Evolutionary conservation across 768 basidiomycete genomes (phyloP).

Genomic region (Boletus vermiculosoides): DNA sequence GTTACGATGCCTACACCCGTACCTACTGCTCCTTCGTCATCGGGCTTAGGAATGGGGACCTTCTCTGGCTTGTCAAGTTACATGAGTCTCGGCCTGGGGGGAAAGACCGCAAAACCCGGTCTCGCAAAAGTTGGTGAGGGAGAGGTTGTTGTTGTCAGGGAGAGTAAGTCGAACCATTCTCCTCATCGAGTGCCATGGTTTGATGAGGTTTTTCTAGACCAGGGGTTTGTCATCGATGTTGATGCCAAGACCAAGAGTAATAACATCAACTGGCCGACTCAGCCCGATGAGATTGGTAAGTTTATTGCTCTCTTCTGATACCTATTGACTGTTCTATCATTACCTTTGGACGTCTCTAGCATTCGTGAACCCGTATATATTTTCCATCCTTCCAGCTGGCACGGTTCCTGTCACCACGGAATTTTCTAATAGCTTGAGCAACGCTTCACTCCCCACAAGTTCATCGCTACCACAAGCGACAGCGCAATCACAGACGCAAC

Average conservation of each 20-base stretch:
- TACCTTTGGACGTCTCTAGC: slow-evolving; percentile 50
- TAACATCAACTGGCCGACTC: slow-evolving; percentile 70
- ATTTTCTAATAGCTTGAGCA: slow-evolving; percentile 19
- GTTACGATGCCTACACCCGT: slow-evolving; percentile 46
- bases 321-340: slow-evolving; percentile 61
- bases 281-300: slow-evolving; percentile 78
- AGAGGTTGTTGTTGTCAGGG: slow-evolving; percentile 73
- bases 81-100: slow-evolving; percentile 78
- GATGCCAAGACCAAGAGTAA: slow-evolving; percentile 54
- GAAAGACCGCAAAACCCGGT: slow-evolving; percentile 63
- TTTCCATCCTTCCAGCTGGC: slow-evolving; percentile 71
- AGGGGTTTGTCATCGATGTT: slow-evolving; percentile 62
- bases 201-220: slow-evolving; percentile 42
- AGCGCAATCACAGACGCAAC: slow-evolving; percentile 23
- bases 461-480: slow-evolving; percentile 18
- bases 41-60: slow-evolving; percentile 56
- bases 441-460: slow-evolving; percentile 5
- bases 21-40: slow-evolving; percentile 29
- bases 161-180: slow-evolving; percentile 53
- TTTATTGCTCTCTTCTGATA: slow-evolving; percentile 26
- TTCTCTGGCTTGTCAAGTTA: slow-evolving; percentile 76
- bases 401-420: slow-evolving; percentile 42
- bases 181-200: background rate
- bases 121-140: slow-evolving; percentile 53
- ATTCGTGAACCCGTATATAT: slow-evolving; percentile 73